These are phyloP conservation scores for Hamigera avellanea DNA, from an alignment of 495 filamentous ascomycete species.

Conservation along the genomic window DNA sequence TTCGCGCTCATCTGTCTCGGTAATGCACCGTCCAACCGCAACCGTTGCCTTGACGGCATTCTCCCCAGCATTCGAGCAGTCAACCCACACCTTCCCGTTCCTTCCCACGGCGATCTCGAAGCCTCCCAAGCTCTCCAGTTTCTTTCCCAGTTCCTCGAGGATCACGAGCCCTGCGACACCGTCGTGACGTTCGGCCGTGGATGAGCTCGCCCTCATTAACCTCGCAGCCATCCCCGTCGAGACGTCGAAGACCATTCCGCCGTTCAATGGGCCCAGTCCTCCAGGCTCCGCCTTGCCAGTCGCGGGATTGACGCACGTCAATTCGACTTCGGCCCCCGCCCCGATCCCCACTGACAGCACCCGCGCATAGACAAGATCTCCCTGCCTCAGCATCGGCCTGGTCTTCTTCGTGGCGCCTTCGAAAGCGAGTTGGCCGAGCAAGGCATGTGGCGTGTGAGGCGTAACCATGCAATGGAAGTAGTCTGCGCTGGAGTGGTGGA, in stretches of 20 bases:
- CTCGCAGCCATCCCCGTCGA: conserved; percentile 70
- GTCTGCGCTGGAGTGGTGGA: conserved; percentile 65
- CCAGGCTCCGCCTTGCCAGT: conserved; percentile 85
- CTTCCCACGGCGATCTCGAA: conserved; percentile 94
- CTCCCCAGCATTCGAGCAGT: conserved; percentile 50
- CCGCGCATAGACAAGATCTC: conserved; percentile 78
- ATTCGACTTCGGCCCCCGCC: conserved; percentile 74
- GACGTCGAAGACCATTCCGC: conserved; percentile 79
- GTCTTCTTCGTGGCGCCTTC: conserved; percentile 88
- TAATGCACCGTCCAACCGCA: conserved; percentile 68
- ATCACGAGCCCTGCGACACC: conserved; percentile 54
- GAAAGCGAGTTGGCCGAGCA: conserved; percentile 80
- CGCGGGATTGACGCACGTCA: conserved; percentile 74
- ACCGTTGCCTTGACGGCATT: conserved; percentile 48
- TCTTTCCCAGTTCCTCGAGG: conserved; percentile 72
- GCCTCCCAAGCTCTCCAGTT: conserved; percentile 45
- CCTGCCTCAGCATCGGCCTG: conserved; percentile 59
- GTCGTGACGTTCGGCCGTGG: conserved; percentile 48
- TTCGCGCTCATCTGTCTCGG: conserved; percentile 57
- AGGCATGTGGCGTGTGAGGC: conserved; percentile 59
- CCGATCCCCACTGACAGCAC: conserved; percentile 54
- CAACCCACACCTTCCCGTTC: conserved; percentile 89
- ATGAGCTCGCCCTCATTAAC: conserved; percentile 39
- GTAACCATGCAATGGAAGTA: conserved; percentile 62
- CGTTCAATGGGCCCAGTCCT: conserved; percentile 73